phyloP scores from a whole-genome alignment of 2,329 filamentous ascomycete species.

The Neonectria punicea region DNA sequence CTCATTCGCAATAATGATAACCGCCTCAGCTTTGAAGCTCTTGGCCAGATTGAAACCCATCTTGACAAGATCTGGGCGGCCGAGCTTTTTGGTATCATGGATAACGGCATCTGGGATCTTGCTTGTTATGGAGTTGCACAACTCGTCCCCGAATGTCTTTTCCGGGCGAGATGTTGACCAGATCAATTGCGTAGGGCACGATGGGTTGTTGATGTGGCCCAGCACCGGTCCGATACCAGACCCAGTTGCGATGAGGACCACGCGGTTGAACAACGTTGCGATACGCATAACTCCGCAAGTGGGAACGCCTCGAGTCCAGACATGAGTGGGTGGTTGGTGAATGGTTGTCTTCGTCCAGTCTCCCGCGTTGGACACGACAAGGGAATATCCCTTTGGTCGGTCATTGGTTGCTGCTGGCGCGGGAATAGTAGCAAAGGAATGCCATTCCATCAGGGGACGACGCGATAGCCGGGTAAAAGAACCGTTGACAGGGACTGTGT shows the following conservation, averaged over 20 bases:
- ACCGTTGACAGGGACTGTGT: constrained; percentile 64
- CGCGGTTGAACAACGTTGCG: constrained; percentile 71
- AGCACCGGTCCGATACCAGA: constrained; percentile 78
- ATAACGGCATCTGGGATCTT: constrained; percentile 73
- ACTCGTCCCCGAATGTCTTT: constrained; percentile 68
- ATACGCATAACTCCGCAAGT: constrained; percentile 75
- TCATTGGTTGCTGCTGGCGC: constrained; percentile 53
- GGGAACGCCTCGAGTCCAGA: constrained; percentile 76
- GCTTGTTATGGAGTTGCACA: constrained; percentile 65
- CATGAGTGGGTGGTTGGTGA: constrained; percentile 64
- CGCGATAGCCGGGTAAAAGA: constrained; percentile 66
- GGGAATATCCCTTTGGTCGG: constrained; percentile 65
- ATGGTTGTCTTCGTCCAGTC: constrained; percentile 80
- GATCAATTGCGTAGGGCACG: constrained; percentile 67
- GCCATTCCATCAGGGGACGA: constrained; percentile 75
- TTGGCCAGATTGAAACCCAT: constrained; percentile 65
- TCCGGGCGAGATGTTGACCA: constrained; percentile 74
- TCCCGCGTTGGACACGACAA: constrained; percentile 77
- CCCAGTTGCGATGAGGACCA: constrained; percentile 76
- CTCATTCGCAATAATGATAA: constrained; percentile 79
- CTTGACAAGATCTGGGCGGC: constrained; percentile 66
- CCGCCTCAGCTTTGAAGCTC: constrained; percentile 71
- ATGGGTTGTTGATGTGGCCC: constrained; percentile 64
- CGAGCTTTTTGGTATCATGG: constrained; percentile 70
- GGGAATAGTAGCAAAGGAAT: constrained; percentile 80